These are phyloP conservation scores for Aspergillus wentii DNA, from an alignment of 495 filamentous ascomycete species.

Conservation along the genomic window DNA sequence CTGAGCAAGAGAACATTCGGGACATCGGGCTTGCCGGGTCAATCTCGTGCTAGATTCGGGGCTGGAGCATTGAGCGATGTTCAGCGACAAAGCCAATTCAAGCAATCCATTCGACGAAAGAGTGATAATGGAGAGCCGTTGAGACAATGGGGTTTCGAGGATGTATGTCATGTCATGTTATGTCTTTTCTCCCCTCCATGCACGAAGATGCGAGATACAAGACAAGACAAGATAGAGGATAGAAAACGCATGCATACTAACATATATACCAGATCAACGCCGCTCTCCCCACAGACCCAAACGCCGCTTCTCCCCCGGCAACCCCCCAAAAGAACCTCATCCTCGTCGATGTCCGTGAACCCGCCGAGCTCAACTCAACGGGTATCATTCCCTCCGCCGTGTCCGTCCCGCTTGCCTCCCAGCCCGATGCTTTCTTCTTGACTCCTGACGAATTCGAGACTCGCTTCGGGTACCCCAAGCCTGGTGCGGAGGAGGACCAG, in stretches of 20 bases:
- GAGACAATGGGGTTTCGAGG: conserved; percentile 38
- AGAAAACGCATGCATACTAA: not conserved
- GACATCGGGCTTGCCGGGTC: too few relatives aligned
- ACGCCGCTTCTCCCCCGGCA: conserved; percentile 14
- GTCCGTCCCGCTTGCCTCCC: conserved; percentile 71
- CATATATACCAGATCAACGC: conserved; percentile 29
- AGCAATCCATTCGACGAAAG: conserved; percentile 15
- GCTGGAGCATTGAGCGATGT: too few relatives aligned
- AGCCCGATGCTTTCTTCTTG: conserved; percentile 75
- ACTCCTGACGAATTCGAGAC: conserved; percentile 66
- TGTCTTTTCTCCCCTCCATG: not conserved
- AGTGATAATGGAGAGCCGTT: conserved; percentile 15
- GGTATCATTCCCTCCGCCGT: conserved; percentile 76
- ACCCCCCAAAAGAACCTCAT: conserved; percentile 25
- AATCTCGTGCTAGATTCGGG: too few relatives aligned
- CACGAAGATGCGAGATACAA: too few relatives aligned
- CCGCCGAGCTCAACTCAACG: conserved; percentile 59
- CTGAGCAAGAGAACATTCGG: too few relatives aligned
- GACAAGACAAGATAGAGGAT: too few relatives aligned
- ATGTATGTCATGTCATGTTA: conserved; percentile 35
- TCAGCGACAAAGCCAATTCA: too few relatives aligned
- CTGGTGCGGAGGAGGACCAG: conserved; percentile 13
- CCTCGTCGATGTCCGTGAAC: conserved; percentile 77
- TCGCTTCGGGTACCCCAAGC: conserved; percentile 43
- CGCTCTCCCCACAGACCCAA: conserved; percentile 20